Base-by-base conservation (phyloP, 23 red algal species). In the Gracilaria vermiculophylla region DNA sequence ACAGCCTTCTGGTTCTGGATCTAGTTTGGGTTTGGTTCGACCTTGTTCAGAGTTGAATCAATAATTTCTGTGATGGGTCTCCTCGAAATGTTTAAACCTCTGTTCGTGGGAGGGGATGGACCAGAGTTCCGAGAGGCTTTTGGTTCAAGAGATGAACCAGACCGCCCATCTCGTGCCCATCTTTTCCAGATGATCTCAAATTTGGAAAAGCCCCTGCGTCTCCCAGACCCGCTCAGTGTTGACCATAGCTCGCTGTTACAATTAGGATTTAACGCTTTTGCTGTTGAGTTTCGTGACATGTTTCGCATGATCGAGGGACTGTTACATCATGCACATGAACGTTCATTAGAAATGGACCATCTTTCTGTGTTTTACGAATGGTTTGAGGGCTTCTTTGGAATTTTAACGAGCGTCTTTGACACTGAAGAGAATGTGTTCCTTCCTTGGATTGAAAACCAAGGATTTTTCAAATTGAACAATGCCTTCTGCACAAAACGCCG, bases 381-480 rank as follows among this genome's bases (percentile, higher is more conserved):
- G 85, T 89, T 89, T 61, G 85, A 89, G 78, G 85, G 85, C 36
- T 89, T 89, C 44, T 89, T 69, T 48, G 85, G 71, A 41, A 89
- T 89, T 35, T 14, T 89, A 29, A 89, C 85, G 19, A 34, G 36
- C 85, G 54, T 89, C 1, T 89, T 77, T 43, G 85, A 89, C 32
- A 64, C 54, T 11, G 56, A 77, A 41, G 85, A 89, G 50, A 69
- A 89, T 32, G 70, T 89, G 5, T 49, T 89, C 55, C 78, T 77
- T 78, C 69, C 85, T 21, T 62, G 85, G 72, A 53, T 89, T 21
- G 85, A 89, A 33, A 43, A 32, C 12, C 24, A 31, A 8, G 85
- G 85, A 6, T 65, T 27, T 51, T 53, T 78, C 52, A 77, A 48
- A 16, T 25, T 78, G 72, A 35, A 76, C 17, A 89, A 69, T 27